Percentiles rank a stretch among this genome's conserved stretches.
Evolutionary conservation across 805 yeast genomes (phyloP).

Genomic region (Scheffersomyces stipitis): DNA sequence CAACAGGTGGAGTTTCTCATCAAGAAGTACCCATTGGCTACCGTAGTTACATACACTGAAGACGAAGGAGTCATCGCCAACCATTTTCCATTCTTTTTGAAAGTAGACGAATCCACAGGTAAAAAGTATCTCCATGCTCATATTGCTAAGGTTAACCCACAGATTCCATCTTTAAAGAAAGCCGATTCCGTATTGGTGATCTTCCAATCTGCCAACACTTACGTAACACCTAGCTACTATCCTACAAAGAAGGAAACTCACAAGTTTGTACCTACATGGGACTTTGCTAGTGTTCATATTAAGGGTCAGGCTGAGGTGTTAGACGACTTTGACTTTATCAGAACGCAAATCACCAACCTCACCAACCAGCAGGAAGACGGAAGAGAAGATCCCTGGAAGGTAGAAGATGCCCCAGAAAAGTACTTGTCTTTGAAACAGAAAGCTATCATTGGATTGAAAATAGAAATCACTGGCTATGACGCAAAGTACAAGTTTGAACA

Average conservation of each 20-base stretch:
- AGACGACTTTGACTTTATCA: conserved; percentile 47
- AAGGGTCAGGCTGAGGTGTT: conserved; percentile 49
- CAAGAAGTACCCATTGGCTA: conserved; percentile 50
- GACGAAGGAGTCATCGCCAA: conserved; percentile 48
- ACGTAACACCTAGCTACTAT: conserved; percentile 61
- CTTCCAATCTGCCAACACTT: conserved; percentile 52
- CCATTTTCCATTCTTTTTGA: conserved; percentile 55
- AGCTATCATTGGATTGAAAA: conserved; percentile 56
- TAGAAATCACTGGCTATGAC: conserved; percentile 46
- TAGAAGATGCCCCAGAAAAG: conserved; percentile 55
- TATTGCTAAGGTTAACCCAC: conserved; percentile 53
- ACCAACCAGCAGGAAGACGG: conserved; percentile 48
- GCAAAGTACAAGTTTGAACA: conserved; percentile 64
- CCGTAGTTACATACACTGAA: conserved; percentile 42
- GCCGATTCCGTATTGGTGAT: conserved; percentile 46
- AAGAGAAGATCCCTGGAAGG: conserved; percentile 50
- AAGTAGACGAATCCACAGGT: conserved; percentile 33
- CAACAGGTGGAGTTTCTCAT: conserved; percentile 43
- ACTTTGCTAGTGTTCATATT: conserved; percentile 56
- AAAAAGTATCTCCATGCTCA: conserved; percentile 51
- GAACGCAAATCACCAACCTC: conserved; percentile 42
- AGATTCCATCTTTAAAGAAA: conserved; percentile 39
- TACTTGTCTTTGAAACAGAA: conserved; percentile 45
- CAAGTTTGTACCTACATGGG: conserved; percentile 72
- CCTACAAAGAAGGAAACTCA: conserved; percentile 55